Base-by-base conservation (phyloP, 208 protist genomes). In the Phytomonas francai region DNA sequence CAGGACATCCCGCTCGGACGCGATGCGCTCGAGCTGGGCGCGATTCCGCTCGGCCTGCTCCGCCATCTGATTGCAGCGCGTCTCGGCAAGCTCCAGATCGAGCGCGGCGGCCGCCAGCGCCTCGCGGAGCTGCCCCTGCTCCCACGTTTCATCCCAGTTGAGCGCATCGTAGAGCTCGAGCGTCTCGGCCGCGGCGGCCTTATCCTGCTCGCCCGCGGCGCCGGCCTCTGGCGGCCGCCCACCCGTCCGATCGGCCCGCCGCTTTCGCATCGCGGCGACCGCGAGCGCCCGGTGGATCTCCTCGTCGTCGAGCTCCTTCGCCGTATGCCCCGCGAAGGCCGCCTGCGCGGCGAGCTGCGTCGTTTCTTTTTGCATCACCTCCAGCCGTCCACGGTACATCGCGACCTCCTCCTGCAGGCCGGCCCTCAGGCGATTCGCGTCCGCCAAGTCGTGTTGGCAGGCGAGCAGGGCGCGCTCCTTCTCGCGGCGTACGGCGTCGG, bases 41-140 rank as follows among this genome's bases (percentile, higher is more conserved):
- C 81, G 67, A n/a, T 31, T 60, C 58, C 88, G 74, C 51, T 92
- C 79, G n/a, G 84, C 67, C 72, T 90, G 80, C 33, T 79, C 79
- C 22, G 28, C 57, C 81, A 91, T 83, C 60, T 92, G 82, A 56
- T 81, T 59, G 59, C 78, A 84, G 22, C 85, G 90, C n/a, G 80
- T 80, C 42, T 91, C 72, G 3, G 90, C 84, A n/a, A 93, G 74
- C 67, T 92, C 87, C 63, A 92, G 77, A 59, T 95, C 90, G 31
- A 92, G 79, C n/a, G 80, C 83, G 6, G 90, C 85, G 1, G 84
- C 81, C 28, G 87, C 72, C n/a, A 95, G 69, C 1, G 84, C 83
- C 78, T 95, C 90, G 8, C 87, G 87, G 71, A 95, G 58, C 66
- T 93, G 73, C 12, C 77, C 77, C 59, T 72, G 70, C 78, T 95